These are phyloP conservation scores for Hsuehochloa calcarea DNA, from an alignment of 176 grass and related monocot species.

Conservation along the genomic window DNA sequence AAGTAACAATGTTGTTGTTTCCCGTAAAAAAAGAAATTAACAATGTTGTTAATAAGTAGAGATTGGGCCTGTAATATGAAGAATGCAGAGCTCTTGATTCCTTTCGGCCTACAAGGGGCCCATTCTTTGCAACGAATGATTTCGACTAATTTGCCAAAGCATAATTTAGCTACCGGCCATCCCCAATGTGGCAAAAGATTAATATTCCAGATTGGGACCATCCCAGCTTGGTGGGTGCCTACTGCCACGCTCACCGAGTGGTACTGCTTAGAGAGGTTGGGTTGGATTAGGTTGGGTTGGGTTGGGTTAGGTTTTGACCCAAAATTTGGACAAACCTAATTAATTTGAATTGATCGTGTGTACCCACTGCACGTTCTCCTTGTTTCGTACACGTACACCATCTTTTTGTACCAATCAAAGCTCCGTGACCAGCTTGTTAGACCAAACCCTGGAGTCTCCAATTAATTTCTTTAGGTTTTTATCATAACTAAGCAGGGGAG, in stretches of 20 bases:
- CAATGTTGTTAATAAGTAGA: background rate
- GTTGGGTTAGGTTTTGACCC: background rate
- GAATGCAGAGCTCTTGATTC: no score
- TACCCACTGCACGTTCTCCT: background rate
- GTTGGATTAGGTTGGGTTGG: background rate
- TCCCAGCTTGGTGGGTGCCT: background rate
- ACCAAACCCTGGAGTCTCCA: background rate
- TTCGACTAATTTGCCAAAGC: background rate
- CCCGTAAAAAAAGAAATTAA: no score
- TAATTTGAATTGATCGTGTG: background rate
- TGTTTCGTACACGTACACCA: background rate
- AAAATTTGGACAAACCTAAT: background rate
- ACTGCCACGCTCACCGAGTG: background rate
- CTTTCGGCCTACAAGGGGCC: background rate
- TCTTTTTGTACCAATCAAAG: background rate
- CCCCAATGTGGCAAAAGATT: background rate
- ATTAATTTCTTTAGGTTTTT: background rate
- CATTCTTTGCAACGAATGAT: background rate
- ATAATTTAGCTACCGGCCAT: background rate
- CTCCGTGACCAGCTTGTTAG: background rate
- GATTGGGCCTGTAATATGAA: background rate
- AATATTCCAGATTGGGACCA: constrained; percentile 4
- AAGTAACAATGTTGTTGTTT: no score
- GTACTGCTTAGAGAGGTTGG: background rate
- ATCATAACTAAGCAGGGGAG: background rate